Evolutionary conservation across 495 filamentous ascomycete genomes (phyloP).

Genomic region (Trichocladium antarcticum): DNA sequence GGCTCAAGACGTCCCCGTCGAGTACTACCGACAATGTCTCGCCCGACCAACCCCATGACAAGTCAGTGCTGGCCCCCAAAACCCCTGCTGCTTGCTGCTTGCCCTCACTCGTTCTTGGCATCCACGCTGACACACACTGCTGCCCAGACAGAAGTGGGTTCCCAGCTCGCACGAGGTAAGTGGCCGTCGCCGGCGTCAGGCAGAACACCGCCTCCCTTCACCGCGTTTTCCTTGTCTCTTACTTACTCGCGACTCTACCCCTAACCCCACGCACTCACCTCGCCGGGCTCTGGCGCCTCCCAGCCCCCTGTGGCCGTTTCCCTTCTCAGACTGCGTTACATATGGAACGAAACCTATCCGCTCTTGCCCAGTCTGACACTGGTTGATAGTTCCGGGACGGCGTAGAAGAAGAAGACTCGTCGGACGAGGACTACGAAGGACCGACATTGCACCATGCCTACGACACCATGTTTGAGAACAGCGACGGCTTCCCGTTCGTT

Average conservation of each 20-base stretch:
- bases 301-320: background rate
- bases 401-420: constrained; percentile 40
- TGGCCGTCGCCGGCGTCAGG: background rate
- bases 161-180: constrained; percentile 35
- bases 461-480: constrained; percentile 42
- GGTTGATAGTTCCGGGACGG: constrained; percentile 29
- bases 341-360: too few relatives aligned
- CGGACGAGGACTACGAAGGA: constrained; percentile 50
- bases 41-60: constrained; percentile 22
- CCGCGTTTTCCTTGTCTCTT: background rate
- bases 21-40: constrained; percentile 25
- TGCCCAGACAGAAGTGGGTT: constrained; percentile 29
- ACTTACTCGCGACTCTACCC: background rate
- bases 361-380: background rate
- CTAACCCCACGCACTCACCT: background rate
- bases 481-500: constrained; percentile 49
- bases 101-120: too few relatives aligned
- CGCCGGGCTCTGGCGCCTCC: background rate
- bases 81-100: background rate
- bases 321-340: background rate
- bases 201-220: background rate
- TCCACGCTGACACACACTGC: background rate
- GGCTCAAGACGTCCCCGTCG: constrained; percentile 30
- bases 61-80: constrained; percentile 16
- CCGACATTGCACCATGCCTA: constrained; percentile 44